A percentile compares a stretch with the other conserved stretches of the same genome.
Conservation (phyloP, 2,329 filamentous ascomycete genomes). For the Lecanosticta acicola region DNA sequence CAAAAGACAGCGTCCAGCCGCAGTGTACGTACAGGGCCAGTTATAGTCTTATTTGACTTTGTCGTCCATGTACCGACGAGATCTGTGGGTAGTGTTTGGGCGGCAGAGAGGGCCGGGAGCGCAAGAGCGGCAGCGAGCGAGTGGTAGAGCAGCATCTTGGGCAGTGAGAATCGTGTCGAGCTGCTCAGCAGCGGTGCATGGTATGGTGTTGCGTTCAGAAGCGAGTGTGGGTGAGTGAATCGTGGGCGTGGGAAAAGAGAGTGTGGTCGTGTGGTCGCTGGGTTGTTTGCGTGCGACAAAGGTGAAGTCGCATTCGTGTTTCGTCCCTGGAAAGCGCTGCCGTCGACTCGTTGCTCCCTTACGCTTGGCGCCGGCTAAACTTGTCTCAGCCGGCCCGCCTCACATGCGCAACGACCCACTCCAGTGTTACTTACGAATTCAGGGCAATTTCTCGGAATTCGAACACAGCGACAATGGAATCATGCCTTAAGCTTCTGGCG, state of each 20-base stretch:
- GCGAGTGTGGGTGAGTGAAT: background rate
- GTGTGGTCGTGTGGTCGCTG: background rate
- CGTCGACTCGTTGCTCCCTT: background rate
- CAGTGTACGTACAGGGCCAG: constrained; percentile 57
- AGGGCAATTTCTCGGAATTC: too few relatives aligned
- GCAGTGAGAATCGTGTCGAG: background rate
- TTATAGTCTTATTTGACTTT: constrained; percentile 63
- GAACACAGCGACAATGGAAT: background rate
- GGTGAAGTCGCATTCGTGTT: background rate
- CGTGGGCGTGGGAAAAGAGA: background rate
- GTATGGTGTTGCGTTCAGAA: background rate
- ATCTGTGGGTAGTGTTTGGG: constrained; percentile 29
- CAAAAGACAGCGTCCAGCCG: background rate
- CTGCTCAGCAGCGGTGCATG: constrained; percentile 4
- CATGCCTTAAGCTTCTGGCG: background rate
- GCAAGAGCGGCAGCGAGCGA: constrained; percentile 24
- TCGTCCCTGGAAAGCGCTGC: background rate
- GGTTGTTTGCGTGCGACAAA: background rate
- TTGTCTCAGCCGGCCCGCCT: background rate
- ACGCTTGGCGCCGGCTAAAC: background rate
- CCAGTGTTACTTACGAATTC: too few relatives aligned
- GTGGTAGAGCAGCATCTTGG: constrained; percentile 27
- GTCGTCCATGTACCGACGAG: constrained; percentile 68
- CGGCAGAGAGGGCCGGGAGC: constrained; percentile 19
- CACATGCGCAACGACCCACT: too few relatives aligned